These are phyloP conservation scores for Fusarium nisikadoi DNA, from an alignment of 2,329 filamentous ascomycete species.

Conservation along the genomic window DNA sequence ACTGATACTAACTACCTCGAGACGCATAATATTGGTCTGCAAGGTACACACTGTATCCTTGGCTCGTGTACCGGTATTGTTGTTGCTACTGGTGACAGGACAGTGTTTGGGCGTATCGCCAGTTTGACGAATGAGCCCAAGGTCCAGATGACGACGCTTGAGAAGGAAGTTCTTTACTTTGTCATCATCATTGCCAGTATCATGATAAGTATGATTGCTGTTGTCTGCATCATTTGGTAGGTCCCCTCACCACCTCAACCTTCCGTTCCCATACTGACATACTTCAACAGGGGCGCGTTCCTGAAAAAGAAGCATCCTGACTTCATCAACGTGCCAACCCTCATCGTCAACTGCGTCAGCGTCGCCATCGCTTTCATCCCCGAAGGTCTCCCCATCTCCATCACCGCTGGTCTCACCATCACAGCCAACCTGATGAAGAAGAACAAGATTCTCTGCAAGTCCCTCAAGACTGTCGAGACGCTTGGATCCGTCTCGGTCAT, in stretches of 20 bases:
- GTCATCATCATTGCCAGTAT: slow-evolving; percentile 79
- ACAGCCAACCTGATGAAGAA: slow-evolving; percentile 80
- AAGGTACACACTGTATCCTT: slow-evolving; percentile 81
- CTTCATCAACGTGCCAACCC: slow-evolving; percentile 77
- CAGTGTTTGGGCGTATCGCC: slow-evolving; percentile 81
- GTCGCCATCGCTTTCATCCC: slow-evolving; percentile 82
- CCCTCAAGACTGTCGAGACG: slow-evolving; percentile 81
- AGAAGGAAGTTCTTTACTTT: slow-evolving; percentile 79
- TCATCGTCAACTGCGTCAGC: slow-evolving; percentile 79
- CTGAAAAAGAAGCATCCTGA: slow-evolving; percentile 71
- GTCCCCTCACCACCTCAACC: slow-evolving; percentile 46
- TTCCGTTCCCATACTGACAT: fast-evolving
- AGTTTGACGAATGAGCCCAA: slow-evolving; percentile 77
- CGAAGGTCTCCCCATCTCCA: slow-evolving; percentile 76
- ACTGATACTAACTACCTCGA: slow-evolving; percentile 53
- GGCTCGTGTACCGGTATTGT: slow-evolving; percentile 74
- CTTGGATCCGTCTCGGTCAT: slow-evolving; percentile 78
- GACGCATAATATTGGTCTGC: slow-evolving; percentile 78
- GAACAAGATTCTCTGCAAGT: slow-evolving; percentile 83
- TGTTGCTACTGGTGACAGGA: slow-evolving; percentile 76
- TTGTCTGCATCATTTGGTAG: slow-evolving; percentile 61
- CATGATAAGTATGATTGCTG: slow-evolving; percentile 70
- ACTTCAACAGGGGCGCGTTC: slow-evolving; percentile 68
- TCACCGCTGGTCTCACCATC: slow-evolving; percentile 78
- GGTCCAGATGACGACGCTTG: slow-evolving; percentile 73